These are phyloP conservation scores for Cyclotella kingstonii DNA, from an alignment of 108 stramenopile genomes.

Conservation along the genomic window DNA sequence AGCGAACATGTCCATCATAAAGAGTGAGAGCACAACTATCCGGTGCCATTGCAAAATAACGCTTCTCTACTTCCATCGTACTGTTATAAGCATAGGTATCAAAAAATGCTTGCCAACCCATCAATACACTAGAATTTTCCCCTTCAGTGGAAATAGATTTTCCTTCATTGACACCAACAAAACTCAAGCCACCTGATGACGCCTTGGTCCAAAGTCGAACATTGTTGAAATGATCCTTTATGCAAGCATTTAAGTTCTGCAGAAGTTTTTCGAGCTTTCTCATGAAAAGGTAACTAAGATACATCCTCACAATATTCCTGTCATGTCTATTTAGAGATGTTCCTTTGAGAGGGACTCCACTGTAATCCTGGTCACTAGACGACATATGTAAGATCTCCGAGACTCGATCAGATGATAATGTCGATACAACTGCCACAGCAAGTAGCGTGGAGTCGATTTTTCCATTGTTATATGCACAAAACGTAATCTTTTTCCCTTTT, in stretches of 20 bases:
- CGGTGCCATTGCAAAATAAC: conserved; percentile 74
- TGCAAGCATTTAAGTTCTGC: conserved; percentile 64
- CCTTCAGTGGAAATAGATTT: conserved; percentile 27
- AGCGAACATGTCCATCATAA: conserved; percentile 78
- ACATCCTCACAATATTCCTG: conserved; percentile 57
- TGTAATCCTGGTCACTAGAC: conserved; percentile 24
- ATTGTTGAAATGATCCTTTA: conserved; percentile 76
- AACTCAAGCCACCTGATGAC: conserved; percentile 67
- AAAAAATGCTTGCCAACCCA: conserved; percentile 87
- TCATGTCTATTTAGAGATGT: conserved; percentile 47
- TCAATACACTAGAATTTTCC: conserved; percentile 32
- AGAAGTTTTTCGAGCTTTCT: conserved; percentile 78
- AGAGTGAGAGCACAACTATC: conserved; percentile 82
- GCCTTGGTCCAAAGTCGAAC: conserved; percentile 74
- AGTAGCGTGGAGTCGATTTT: conserved; percentile 64
- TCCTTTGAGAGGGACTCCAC: conserved; percentile 25
- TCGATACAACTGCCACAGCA: conserved; percentile 69
- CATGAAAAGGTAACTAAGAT: conserved; percentile 64
- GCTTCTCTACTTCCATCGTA: conserved; percentile 80
- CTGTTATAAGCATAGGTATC: conserved; percentile 72
- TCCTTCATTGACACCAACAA: conserved; percentile 29
- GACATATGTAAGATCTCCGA: conserved; percentile 35
- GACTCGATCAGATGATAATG: conserved; percentile 56
- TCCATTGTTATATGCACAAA: conserved; percentile 61
- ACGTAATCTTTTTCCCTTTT: conserved; percentile 69